phyloP scores from a whole-genome alignment of 75 land plant genomes.

The Selaginella tamariscina region DNA sequence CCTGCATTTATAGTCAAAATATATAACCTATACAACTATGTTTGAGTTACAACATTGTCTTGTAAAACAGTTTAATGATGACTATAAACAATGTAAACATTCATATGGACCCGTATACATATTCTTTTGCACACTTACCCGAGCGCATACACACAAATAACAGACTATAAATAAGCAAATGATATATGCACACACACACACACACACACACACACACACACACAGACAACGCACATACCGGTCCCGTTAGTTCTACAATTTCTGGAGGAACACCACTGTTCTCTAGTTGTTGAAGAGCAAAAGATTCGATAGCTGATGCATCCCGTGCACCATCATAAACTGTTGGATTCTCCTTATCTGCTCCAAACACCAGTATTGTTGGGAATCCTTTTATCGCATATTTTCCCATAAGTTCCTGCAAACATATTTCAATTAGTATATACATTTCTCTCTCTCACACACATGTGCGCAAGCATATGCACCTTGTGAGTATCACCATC shows the following conservation, averaged over 20 bases:
- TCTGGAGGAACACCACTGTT: constrained; percentile 61
- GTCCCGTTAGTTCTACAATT: constrained; percentile 75
- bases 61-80: too few relatives aligned
- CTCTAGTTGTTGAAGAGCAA: constrained; percentile 76
- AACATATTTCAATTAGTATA: neutral
- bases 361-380: constrained; percentile 84
- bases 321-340: constrained; percentile 76
- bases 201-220: too few relatives aligned
- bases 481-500: constrained; percentile 90
- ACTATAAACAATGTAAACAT: too few relatives aligned
- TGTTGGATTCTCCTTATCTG: constrained; percentile 70
- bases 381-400: constrained; percentile 86
- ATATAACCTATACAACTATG: too few relatives aligned
- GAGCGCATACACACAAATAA: too few relatives aligned
- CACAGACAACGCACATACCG: constrained; percentile 33
- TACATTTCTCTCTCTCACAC: too few relatives aligned
- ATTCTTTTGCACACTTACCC: too few relatives aligned
- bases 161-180: too few relatives aligned
- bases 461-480: neutral
- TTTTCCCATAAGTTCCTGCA: constrained; percentile 73
- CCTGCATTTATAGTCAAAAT: too few relatives aligned
- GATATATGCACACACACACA: too few relatives aligned
- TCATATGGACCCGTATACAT: too few relatives aligned
- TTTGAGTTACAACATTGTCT: too few relatives aligned
- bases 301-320: constrained; percentile 82